Evolutionary conservation across 164 flowering plant genomes (phyloP), one percentile per base, ranked within the genome.

Genomic region (Aristolochia californica): DNA sequence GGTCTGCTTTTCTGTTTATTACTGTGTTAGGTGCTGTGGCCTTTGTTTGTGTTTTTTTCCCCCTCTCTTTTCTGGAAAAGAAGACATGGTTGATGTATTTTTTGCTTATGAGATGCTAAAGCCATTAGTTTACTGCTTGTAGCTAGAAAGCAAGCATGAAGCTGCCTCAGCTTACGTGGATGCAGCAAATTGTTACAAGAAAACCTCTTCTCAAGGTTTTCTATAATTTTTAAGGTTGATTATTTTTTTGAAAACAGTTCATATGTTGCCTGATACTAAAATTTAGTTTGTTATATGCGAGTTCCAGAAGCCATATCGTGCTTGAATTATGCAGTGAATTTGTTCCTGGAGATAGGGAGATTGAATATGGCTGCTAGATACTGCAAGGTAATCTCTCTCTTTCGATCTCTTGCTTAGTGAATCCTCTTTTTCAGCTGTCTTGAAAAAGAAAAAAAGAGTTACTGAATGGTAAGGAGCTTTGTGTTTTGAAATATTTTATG

Each of bases 351-450:
- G 51, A 80, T 79, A 62, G 96, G 98, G 59, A 78, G 91, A 73
- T 74, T 91, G 43, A 81, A 69, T 67, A 85, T 88, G 96, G 86
- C 91, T 64, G 98, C 91, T 22, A 82, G 90, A 78, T 81, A 88
- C 65, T 77, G 74, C 74, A 88, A 91, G 98, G 98, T 83, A 70
- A 43, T 43, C 13, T n/a, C 58, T 16, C 24, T 28, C 4, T 45
- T 38, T 13, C 26, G 5, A 3, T 28, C 34, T 28, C 34, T 28
- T 7, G 3, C 34, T 28, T 28, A 28, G 34, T 28, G 34, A 28
- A 28, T 28, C 34, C 34, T 7, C 34, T 28, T 28, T 7, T 28
- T 28, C 7, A 28, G 34, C 34, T 28, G 34, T 28, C 7, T 28
- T 28, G 34, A n/a, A n/a, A n/a, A n/a, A 28, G 34, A 3, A 7